Conservation (phyloP, 495 filamentous ascomycete genomes). For the Daldinia decipiens region DNA sequence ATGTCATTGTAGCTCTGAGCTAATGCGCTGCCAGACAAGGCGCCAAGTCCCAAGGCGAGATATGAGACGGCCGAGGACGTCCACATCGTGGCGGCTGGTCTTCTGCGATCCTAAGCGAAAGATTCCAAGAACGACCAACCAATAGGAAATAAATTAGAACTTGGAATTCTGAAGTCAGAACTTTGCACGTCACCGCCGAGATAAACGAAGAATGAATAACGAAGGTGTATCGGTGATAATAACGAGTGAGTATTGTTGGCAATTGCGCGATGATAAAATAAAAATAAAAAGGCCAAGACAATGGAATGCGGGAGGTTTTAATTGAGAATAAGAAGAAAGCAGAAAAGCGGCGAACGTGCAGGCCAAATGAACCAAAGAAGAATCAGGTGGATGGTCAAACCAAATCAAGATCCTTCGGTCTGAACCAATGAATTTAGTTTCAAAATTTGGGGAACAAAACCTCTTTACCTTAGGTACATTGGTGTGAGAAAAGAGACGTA, state of each 20-base stretch:
- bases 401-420: slow-evolving; percentile 34
- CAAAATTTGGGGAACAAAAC: slow-evolving; percentile 33
- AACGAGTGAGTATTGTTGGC: slow-evolving; percentile 24
- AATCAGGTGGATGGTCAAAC: slow-evolving; percentile 20
- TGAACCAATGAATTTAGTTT: slow-evolving; percentile 35
- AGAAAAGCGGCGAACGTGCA: slow-evolving; percentile 34
- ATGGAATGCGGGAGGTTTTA: slow-evolving; percentile 19
- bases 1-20: slow-evolving; percentile 46
- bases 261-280: slow-evolving; percentile 8
- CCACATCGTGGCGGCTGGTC: slow-evolving; percentile 40
- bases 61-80: slow-evolving; percentile 36
- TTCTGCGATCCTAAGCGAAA: slow-evolving; percentile 25
- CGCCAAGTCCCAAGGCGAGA: slow-evolving; percentile 42
- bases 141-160: slow-evolving; percentile 8
- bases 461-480: slow-evolving; percentile 1
- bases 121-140: slow-evolving; percentile 18
- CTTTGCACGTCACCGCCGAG: slow-evolving; percentile 19
- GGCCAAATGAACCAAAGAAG: slow-evolving; percentile 22
- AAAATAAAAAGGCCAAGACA: slow-evolving; percentile 23
- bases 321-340: slow-evolving; percentile 14
- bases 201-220: slow-evolving; percentile 21
- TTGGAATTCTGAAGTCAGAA: background rate
- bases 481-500: slow-evolving; percentile 31
- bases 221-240: slow-evolving; percentile 30
- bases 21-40: slow-evolving; percentile 38